phyloP scores from a whole-genome alignment of 2,329 filamentous ascomycete genomes.

The Aspergillus hiratsukae region DNA sequence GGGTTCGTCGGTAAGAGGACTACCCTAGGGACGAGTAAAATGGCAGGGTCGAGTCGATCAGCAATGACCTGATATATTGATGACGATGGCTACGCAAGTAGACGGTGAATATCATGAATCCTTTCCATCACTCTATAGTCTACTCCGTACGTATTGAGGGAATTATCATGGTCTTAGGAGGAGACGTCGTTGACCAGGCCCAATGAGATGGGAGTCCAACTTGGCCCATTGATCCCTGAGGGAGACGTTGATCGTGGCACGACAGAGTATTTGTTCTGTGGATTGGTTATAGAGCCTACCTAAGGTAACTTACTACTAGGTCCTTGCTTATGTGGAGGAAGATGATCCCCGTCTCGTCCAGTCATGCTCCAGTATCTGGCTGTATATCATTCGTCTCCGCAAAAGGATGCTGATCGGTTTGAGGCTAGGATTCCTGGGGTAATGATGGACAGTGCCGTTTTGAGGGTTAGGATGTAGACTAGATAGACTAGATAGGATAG shows the following conservation, averaged over 20 bases:
- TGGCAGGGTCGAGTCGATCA: not conserved
- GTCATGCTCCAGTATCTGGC: not conserved
- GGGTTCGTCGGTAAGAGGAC: too few species aligned
- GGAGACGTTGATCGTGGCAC: not conserved
- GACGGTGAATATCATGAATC: not conserved
- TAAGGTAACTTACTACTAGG: not conserved
- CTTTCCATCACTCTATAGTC: not conserved
- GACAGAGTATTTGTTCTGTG: not conserved
- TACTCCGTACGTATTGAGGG: not conserved
- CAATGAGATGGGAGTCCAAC: not conserved
- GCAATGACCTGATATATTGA: not conserved
- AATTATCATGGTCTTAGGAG: too few species aligned
- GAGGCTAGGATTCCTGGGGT: not conserved
- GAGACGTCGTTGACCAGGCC: not conserved
- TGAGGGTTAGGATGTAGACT: not conserved
- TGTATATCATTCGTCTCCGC: not conserved
- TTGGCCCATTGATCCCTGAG: not conserved
- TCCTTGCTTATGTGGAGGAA: not conserved
- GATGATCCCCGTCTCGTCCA: not conserved
- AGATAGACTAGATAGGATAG: not conserved
- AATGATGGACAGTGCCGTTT: not conserved
- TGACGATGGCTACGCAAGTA: not conserved
- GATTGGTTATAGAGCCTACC: not conserved
- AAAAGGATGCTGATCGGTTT: not conserved
- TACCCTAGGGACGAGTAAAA: not conserved